Percentiles rank a stretch among this genome's conserved stretches.
Evolutionary conservation across 2,329 filamentous ascomycete species (phyloP).

Genomic region (Zymoseptoria tritici): DNA sequence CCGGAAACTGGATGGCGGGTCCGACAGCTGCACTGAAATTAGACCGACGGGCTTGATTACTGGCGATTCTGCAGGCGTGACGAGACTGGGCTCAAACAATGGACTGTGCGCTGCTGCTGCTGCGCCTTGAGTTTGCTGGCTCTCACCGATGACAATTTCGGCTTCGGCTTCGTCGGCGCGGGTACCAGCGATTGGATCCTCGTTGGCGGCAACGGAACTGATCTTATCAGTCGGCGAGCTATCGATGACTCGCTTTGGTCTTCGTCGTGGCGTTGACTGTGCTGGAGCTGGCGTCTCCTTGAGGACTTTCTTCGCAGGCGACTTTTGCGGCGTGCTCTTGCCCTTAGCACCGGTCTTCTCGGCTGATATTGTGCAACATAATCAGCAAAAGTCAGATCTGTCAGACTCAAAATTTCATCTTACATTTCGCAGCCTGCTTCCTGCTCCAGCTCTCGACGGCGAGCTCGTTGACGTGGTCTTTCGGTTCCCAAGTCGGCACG

Average conservation of each 20-base stretch:
- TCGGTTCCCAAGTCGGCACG: constrained; percentile 46
- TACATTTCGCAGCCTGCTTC: constrained; percentile 16
- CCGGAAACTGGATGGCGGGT: constrained; percentile 24
- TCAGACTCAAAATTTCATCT: not conserved
- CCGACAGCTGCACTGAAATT: constrained; percentile 12
- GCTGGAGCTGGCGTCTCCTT: not conserved
- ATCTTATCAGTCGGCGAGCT: constrained; percentile 14
- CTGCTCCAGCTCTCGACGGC: constrained; percentile 32
- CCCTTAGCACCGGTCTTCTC: not conserved
- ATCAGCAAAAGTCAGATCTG: not conserved
- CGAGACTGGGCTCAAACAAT: not conserved
- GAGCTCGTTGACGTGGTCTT: constrained; percentile 29
- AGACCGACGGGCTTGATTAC: not conserved
- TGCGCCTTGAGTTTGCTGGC: constrained; percentile 5
- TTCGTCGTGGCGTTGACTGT: not conserved
- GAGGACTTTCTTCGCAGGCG: not conserved
- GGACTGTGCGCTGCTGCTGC: not conserved
- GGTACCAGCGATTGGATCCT: not conserved
- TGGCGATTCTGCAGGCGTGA: not conserved
- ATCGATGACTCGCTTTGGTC: constrained; percentile 11
- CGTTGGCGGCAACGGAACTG: not conserved
- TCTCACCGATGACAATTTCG: constrained; percentile 22
- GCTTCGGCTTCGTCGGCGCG: not conserved
- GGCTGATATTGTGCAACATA: not conserved
- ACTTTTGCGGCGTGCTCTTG: not conserved